These are phyloP conservation scores for Sequoia sempervirens DNA, from an alignment of 75 land plant species.

Conservation along the genomic window DNA sequence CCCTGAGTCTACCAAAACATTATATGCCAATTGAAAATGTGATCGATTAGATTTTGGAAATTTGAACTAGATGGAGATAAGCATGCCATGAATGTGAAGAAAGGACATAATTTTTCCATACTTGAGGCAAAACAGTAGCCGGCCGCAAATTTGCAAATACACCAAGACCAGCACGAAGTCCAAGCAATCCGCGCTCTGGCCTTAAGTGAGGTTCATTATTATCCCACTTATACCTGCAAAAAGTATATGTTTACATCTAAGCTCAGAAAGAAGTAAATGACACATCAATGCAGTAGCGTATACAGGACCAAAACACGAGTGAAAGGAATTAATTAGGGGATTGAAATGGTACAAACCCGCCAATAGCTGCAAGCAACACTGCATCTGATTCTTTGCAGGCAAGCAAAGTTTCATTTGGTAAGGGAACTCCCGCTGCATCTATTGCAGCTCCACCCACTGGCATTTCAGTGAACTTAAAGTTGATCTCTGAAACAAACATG, in stretches of 20 bases:
- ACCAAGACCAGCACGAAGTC: conserved; percentile 76
- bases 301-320: conserved; percentile 4
- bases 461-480: conserved; percentile 72
- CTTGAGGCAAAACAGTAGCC: conserved; percentile 89
- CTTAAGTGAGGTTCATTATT: conserved; percentile 74
- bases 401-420: conserved; percentile 84
- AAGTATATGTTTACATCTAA: not conserved
- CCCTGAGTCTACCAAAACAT: not conserved
- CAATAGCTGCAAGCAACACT: conserved; percentile 94
- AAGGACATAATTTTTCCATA: conserved; percentile 12
- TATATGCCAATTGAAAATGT: not conserved
- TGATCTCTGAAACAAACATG: conserved; percentile 43
- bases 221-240: conserved; percentile 93
- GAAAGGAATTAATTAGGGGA: not conserved
- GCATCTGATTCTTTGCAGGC: conserved; percentile 77
- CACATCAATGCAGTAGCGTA: not conserved
- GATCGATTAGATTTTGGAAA: not conserved
- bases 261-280: not conserved
- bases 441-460: conserved; percentile 89
- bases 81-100: not conserved
- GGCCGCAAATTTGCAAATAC: conserved; percentile 98
- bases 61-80: not conserved
- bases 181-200: conserved; percentile 93
- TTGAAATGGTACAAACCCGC: conserved; percentile 53
- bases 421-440: conserved; percentile 75